These are phyloP conservation scores for Pythium aquatile DNA, from an alignment of 352 stramenopile genomes.

Conservation along the genomic window DNA sequence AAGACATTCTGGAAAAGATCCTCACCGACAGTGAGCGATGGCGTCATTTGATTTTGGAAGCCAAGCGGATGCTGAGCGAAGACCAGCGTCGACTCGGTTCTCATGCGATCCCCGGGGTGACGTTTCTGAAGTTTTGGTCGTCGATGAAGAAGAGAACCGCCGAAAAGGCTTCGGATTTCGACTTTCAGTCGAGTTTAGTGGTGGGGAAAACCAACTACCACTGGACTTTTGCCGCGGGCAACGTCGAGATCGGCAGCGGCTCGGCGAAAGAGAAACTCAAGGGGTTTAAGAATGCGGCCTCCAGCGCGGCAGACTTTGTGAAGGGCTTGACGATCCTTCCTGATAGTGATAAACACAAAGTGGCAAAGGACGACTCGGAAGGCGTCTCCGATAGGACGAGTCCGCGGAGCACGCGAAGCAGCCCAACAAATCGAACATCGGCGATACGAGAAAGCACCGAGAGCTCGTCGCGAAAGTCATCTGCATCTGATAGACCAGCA, in stretches of 20 bases:
- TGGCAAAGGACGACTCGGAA: neutral
- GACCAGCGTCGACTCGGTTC: constrained; percentile 18
- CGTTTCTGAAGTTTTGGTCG: constrained; percentile 57
- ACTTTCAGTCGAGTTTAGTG: constrained; percentile 52
- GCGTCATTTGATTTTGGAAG: constrained; percentile 41
- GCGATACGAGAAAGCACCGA: neutral
- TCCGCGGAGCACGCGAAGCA: neutral
- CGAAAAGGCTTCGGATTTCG: constrained; percentile 31
- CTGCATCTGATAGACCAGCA: neutral
- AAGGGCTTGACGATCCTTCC: constrained; percentile 23
- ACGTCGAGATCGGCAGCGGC: constrained; percentile 67
- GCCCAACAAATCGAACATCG: neutral
- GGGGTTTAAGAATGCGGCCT: constrained; percentile 44
- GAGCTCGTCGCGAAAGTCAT: neutral
- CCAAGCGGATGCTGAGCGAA: constrained; percentile 28
- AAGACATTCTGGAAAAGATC: constrained; percentile 47
- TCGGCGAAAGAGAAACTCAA: constrained; percentile 52
- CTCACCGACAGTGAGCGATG: constrained; percentile 44
- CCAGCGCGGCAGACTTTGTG: constrained; percentile 49
- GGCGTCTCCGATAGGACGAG: neutral
- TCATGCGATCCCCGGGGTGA: constrained; percentile 30
- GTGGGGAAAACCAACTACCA: constrained; percentile 49
- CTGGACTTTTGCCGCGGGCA: constrained; percentile 60
- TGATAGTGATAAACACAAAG: constrained; percentile 11
- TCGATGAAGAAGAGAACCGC: constrained; percentile 36